Evolutionary conservation across 2,329 filamentous ascomycete species (phyloP).

Genomic region (Microsporum canis): DNA sequence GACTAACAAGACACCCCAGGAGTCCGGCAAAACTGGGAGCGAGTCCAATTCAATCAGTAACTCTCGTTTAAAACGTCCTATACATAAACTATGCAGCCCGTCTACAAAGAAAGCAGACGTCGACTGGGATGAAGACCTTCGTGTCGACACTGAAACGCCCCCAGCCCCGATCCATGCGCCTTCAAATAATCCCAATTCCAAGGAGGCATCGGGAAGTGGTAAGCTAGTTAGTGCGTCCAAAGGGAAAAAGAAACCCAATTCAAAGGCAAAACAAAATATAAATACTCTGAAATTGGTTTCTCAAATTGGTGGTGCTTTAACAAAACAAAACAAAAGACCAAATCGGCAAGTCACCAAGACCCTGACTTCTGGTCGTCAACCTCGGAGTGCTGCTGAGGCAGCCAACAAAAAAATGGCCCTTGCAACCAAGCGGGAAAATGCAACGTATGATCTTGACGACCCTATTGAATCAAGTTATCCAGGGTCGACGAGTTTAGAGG

Average conservation of each 20-base stretch:
- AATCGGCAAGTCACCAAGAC: constrained; percentile 10
- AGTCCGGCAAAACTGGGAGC: not conserved
- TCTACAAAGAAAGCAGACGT: not conserved
- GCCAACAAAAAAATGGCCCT: constrained; percentile 12
- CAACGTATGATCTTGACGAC: constrained; percentile 11
- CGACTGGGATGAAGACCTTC: constrained; percentile 16
- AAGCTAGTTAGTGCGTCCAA: not conserved
- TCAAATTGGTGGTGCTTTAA: not conserved
- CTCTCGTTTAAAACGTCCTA: constrained; percentile 14
- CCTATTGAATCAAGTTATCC: constrained; percentile 14
- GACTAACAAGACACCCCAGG: not conserved
- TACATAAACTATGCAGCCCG: constrained; percentile 9
- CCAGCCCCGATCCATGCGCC: not conserved
- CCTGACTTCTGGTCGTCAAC: constrained; percentile 11
- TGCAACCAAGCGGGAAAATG: constrained; percentile 9
- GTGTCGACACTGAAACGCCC: constrained; percentile 8
- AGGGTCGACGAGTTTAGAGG: not conserved
- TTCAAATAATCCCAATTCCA: constrained; percentile 9
- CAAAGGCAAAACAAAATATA: constrained; percentile 5
- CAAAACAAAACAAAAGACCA: constrained; percentile 5
- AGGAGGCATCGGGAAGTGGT: not conserved
- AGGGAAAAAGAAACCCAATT: not conserved
- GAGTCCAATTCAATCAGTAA: not conserved
- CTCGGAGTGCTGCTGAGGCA: constrained; percentile 11
- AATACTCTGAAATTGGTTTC: constrained; percentile 8